Base-by-base conservation (phyloP, 2,329 filamentous ascomycete species). In the Trichocomaceae sp. region DNA sequence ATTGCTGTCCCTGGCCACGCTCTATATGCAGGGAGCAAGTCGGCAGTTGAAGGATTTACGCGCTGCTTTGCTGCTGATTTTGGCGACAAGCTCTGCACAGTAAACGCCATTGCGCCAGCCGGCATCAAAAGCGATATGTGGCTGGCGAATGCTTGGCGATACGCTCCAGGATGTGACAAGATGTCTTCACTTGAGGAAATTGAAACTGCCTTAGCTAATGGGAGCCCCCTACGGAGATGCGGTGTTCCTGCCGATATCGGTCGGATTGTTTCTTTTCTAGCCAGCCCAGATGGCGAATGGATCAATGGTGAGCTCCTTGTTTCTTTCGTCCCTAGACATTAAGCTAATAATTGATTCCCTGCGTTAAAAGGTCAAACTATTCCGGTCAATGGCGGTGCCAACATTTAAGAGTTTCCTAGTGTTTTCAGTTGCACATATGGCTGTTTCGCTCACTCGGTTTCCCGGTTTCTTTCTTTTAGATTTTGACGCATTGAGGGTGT, bases 51-150 rank as follows among this genome's bases (percentile, higher is more conserved):
- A 72, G 85, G 85, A 10, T 88, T 90, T 71, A 85, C 87, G 61
- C 85, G 87, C 68, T 83, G 81, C 62, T 86, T 90, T 72, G 84
- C 87, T 5, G 84, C 79, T 66, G 84, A 87, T 74, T 83, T 81
- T 61, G 82, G 85, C 52, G 80, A 85, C 73, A 79, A 83, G 64
- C 81, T 82, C 54, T 84, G 86, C 60, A 67, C 64, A 0, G 83
- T 86, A 68, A 86, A 86, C 64, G 82, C 80, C 45, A 77, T 86
- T 31, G 84, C 84, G 0, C 84, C 84, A 0, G 84, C 83, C 54
- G 83, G 83, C 13, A 84, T 84, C 69, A 84, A 84, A 74, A 83
- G 79, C 44, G 87, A 90, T 69, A 90, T 90, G 86, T 90, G 86
- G 74, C 78, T 84, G 58, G 79, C 82, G 70, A 86, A 86, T 69